phyloP scores from a whole-genome alignment of 495 filamentous ascomycete genomes.

The Lichina pygmaea region DNA sequence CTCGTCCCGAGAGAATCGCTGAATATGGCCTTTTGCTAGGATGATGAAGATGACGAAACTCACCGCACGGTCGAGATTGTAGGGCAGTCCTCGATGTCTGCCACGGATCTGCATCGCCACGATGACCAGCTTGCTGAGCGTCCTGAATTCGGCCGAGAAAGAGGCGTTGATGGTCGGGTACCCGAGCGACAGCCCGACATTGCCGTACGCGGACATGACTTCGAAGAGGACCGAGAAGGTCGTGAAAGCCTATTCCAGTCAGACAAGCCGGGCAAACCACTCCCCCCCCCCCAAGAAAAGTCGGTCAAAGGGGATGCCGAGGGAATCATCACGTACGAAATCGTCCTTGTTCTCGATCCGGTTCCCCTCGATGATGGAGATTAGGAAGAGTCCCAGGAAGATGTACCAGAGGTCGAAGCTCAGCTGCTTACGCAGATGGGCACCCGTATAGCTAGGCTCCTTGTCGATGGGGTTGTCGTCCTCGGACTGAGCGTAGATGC shows the following conservation, averaged over 20 bases:
- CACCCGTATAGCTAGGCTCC: constrained; percentile 55
- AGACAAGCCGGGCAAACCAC: background rate
- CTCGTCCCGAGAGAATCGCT: background rate
- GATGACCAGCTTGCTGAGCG: constrained; percentile 71
- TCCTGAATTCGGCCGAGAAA: constrained; percentile 52
- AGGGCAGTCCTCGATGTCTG: constrained; percentile 74
- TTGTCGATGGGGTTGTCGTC: constrained; percentile 14
- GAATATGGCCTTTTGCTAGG: background rate
- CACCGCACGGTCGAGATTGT: constrained; percentile 60
- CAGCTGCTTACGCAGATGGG: constrained; percentile 69
- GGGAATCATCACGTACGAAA: constrained; percentile 9
- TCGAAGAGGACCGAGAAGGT: constrained; percentile 74
- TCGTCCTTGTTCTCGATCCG: constrained; percentile 27
- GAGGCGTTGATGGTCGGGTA: constrained; percentile 48
- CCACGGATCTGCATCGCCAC: constrained; percentile 86
- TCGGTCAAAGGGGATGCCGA: background rate
- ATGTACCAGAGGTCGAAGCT: constrained; percentile 93
- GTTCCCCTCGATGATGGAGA: constrained; percentile 54
- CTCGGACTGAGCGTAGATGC: constrained; percentile 37
- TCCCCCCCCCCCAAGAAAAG: background rate
- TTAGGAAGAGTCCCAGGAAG: constrained; percentile 66
- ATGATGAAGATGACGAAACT: background rate
- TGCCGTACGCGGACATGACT: constrained; percentile 78
- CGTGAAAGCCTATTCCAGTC: constrained; percentile 22
- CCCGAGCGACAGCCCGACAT: constrained; percentile 72